Evolutionary conservation across 169 alveolate genomes (phyloP), one percentile per base, ranked within the genome.

Genomic region (Cystoisospora suis): DNA sequence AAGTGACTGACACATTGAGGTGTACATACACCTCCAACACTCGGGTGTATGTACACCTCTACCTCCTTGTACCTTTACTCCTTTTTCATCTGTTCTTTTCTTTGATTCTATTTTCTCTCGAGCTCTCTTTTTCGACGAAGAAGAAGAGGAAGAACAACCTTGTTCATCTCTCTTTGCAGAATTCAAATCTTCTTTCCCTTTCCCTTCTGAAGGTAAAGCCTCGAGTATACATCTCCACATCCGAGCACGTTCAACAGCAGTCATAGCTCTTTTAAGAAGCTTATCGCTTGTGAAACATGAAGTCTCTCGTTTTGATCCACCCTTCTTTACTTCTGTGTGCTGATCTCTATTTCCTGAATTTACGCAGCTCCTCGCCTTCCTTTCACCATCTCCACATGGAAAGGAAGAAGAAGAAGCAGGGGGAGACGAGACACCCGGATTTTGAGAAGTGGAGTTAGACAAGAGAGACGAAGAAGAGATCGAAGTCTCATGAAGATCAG

Each of bases 11-110:
- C 58, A 2, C 83, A 72, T 34, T 40, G 49, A 9, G 32, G 23
- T 38, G 83, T 72, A 72, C 42, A 12, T 65, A 65, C 77, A 65
- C 77, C 42, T 36, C 77, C 36, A 12, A n/a, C 77, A 65, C 9
- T n/a, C 36, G 5, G 42, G n/a, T 0, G 40, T 5, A 49, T 9
- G 9, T 20, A 12, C n/a, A 44, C 44, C 42, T 65, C 77, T 44
- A 20, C 15, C 40, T 6, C n/a, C 44, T 2, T 12, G 44, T 1
- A 9, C n/a, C 40, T 65, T 65, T 29, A 5, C 77, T 23, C 42
- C 42, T 20, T n/a, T 6, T n/a, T 20, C 44, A 20, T 65, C 42
- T 9, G 32, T 59, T 29, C 9, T 7, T 20, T 36, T 6, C 29
- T 36, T 3, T 5, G 5, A 59, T 36, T 15, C 42, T 9, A 59